Percentiles rank a stretch among this genome's conserved stretches.
phyloP scores from a whole-genome alignment of 1,139 yeast genomes.

The Blastobotrys petasosporus region DNA sequence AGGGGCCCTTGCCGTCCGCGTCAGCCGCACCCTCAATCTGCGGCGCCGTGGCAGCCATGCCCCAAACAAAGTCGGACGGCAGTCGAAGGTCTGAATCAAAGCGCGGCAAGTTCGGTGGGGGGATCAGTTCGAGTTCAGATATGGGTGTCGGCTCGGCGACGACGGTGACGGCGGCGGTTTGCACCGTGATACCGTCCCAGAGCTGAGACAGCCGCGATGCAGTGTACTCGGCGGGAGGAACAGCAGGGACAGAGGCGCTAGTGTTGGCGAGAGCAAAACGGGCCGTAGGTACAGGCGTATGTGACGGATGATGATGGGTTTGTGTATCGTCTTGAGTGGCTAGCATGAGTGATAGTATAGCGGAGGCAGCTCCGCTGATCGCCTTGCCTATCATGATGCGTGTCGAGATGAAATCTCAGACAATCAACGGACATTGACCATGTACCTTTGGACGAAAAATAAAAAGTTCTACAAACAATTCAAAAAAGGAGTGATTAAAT shows the following conservation, averaged over 20 bases:
- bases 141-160: slow-evolving; percentile 17
- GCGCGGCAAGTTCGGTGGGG: slow-evolving; percentile 19
- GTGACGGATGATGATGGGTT: no score
- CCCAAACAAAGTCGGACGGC: slow-evolving; percentile 24
- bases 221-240: slow-evolving; percentile 4
- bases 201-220: slow-evolving; percentile 8
- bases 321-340: no score
- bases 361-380: no score
- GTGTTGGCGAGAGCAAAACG: background rate
- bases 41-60: slow-evolving; percentile 25
- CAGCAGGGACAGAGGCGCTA: background rate
- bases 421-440: no score
- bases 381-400: no score
- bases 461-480: background rate
- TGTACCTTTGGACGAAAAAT: no score
- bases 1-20: slow-evolving; percentile 36
- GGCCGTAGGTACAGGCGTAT: no score
- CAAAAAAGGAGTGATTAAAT: background rate
- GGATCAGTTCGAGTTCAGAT: slow-evolving; percentile 13
- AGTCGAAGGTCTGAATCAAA: slow-evolving; percentile 6
- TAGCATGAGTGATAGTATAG: no score
- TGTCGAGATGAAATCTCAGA: no score
- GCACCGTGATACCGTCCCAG: slow-evolving; percentile 12
- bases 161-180: slow-evolving; percentile 12
- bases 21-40: slow-evolving; percentile 39